Base-by-base conservation (phyloP, 108 stramenopile species). In the Pseudonitzschia delicatissima region DNA sequence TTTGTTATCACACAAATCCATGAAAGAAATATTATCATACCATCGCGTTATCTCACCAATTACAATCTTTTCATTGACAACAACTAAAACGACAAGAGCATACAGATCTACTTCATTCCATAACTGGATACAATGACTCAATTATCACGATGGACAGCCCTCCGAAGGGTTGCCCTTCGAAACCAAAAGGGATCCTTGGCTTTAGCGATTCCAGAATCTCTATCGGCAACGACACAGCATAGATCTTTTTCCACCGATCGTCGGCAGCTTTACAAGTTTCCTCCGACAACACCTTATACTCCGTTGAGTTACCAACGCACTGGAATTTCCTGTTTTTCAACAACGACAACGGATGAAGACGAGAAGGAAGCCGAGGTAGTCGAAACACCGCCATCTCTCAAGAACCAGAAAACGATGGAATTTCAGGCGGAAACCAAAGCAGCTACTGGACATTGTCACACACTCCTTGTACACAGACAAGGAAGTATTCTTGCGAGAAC, bases 381-480 rank as follows among this genome's bases (percentile, higher is more conserved):
- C 11, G 9, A 27, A 11, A 13, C 53, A 0, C 53, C 53, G 29
- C 53, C 53, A n/a, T 20, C 17, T 5, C 39, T 61, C 26, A 61
- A 61, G 40, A 61, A 61, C 32, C 35, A 74, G 37, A 74, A 67
- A 26, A 74, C 66, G 27, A 67, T 74, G 73, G 89, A 85, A 69
- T 98, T 98, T 66, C 92, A 97, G 69, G 95, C 96, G 3, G 98
- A 99, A 82, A 99, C 98, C 9, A 68, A n/a, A 86, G 23, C 91
- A 88, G 48, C 64, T 92, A 1, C 71, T 92, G 39, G 90, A 90
- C 57, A 92, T 94, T 73, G 97, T 99, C 35, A 97, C 97, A 6
- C 88, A 99, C 78, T 97, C 97, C 2, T 80, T 99, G 35, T 99
- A 99, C 76, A 99, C 98, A 4, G 97, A 98, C 77, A 94, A 95